Evolutionary conservation across 305 asterid species (phyloP).

Genomic region (Coffea humblotiana): DNA sequence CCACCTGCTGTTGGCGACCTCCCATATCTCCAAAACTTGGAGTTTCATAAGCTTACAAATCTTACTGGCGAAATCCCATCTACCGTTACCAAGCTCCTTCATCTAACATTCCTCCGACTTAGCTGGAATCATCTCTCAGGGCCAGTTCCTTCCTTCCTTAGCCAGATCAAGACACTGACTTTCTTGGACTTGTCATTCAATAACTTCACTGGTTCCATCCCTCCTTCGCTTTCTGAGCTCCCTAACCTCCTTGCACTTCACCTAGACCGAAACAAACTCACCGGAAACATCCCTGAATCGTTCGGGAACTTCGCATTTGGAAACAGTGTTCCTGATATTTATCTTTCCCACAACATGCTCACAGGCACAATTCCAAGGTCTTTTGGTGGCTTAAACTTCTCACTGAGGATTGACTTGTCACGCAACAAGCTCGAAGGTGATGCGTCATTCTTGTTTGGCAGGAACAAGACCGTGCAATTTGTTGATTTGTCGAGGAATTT

Average conservation of each 20-base stretch:
- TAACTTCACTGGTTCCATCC: slow-evolving; percentile 34
- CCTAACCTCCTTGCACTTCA: slow-evolving; percentile 20
- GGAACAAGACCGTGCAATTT: slow-evolving; percentile 21
- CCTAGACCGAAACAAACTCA: slow-evolving; percentile 34
- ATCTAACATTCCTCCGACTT: slow-evolving; percentile 27
- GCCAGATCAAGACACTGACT: slow-evolving; percentile 30
- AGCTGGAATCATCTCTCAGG: slow-evolving; percentile 39
- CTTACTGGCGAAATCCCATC: slow-evolving; percentile 38
- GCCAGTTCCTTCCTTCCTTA: slow-evolving; percentile 34
- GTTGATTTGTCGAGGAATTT: slow-evolving; percentile 34
- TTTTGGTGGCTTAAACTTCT: slow-evolving; percentile 28
- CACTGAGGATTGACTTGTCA: slow-evolving; percentile 23
- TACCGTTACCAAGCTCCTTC: slow-evolving; percentile 25
- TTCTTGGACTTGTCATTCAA: slow-evolving; percentile 33
- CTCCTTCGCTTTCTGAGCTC: slow-evolving; percentile 23
- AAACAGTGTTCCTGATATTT: slow-evolving; percentile 21
- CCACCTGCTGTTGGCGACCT: slow-evolving; percentile 25
- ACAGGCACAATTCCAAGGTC: slow-evolving; percentile 31
- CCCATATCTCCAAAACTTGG: too few species aligned
- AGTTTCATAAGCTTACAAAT: slow-evolving; percentile 7
- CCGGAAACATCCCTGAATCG: slow-evolving; percentile 42
- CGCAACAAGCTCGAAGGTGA: slow-evolving; percentile 40
- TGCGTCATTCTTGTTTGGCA: slow-evolving; percentile 36
- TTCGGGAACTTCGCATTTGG: slow-evolving; percentile 31
- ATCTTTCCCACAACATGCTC: slow-evolving; percentile 35